Evolutionary conservation across 345 rosid genomes (phyloP).

Genomic region (Eucalyptus albens): DNA sequence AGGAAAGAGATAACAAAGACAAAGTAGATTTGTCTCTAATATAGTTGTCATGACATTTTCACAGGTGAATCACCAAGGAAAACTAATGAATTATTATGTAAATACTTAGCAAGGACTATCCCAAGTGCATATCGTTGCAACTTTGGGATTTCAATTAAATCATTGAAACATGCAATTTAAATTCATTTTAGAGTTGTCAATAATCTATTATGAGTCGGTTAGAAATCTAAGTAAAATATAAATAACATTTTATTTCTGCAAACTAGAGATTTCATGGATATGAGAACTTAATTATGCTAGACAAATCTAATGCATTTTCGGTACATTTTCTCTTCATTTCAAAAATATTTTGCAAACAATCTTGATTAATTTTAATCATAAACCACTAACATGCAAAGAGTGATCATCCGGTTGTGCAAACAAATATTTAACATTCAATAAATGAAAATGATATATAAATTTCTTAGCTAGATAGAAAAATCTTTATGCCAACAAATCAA

Average conservation of each 20-base stretch:
- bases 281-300: neutral
- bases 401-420: neutral
- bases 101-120: neutral
- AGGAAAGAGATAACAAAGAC: neutral
- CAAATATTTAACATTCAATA: neutral
- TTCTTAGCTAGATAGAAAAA: neutral
- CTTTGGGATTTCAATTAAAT: neutral
- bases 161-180: neutral
- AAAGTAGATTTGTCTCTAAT: neutral
- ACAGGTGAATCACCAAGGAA: neutral
- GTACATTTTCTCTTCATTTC: neutral
- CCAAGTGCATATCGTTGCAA: neutral
- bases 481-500: neutral
- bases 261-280: neutral
- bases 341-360: neutral
- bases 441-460: neutral
- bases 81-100: neutral
- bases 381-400: neutral
- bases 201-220: neutral
- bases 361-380: neutral
- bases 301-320: neutral
- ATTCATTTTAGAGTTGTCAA: neutral
- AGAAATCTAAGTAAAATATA: neutral
- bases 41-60: neutral
- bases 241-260: neutral